Evolutionary conservation across 1,284 basidiomycete genomes (phyloP).

Genomic region (Ceratobasidium sp.): DNA sequence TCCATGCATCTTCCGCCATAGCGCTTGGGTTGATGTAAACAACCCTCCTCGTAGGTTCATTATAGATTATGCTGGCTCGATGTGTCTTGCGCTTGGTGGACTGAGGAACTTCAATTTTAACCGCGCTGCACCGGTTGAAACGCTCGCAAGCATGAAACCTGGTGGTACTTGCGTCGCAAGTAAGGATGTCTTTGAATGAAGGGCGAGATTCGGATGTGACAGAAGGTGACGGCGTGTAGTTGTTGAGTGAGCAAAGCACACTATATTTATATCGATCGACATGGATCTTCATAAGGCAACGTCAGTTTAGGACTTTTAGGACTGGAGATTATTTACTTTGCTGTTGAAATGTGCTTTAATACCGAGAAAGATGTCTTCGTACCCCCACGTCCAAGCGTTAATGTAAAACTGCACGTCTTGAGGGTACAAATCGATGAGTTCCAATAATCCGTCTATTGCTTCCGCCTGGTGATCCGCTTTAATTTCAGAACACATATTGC

Average conservation of each 20-base stretch:
- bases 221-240: conserved; percentile 66
- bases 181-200: conserved; percentile 70
- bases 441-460: conserved; percentile 75
- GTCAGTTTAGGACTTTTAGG: background rate
- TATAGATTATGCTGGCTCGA: conserved; percentile 64
- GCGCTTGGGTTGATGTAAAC: conserved; percentile 83
- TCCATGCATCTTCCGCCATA: conserved; percentile 74
- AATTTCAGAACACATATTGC: background rate
- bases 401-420: conserved; percentile 82
- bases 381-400: conserved; percentile 95
- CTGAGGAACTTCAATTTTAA: conserved; percentile 53
- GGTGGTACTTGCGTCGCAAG: conserved; percentile 69
- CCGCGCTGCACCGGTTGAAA: conserved; percentile 74
- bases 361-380: conserved; percentile 85
- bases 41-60: conserved; percentile 64
- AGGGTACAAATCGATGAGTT: conserved; percentile 78
- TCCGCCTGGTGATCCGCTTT: conserved; percentile 65
- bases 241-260: conserved; percentile 70
- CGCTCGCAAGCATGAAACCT: conserved; percentile 95
- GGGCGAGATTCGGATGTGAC: background rate
- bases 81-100: conserved; percentile 21
- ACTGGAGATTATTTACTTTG: conserved; percentile 61
- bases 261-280: conserved; percentile 87
- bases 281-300: conserved; percentile 72
- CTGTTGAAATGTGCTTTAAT: conserved; percentile 74